These are phyloP conservation scores for Cafeteria roenbergensis DNA, from an alignment of 108 stramenopile genomes.

Conservation along the genomic window DNA sequence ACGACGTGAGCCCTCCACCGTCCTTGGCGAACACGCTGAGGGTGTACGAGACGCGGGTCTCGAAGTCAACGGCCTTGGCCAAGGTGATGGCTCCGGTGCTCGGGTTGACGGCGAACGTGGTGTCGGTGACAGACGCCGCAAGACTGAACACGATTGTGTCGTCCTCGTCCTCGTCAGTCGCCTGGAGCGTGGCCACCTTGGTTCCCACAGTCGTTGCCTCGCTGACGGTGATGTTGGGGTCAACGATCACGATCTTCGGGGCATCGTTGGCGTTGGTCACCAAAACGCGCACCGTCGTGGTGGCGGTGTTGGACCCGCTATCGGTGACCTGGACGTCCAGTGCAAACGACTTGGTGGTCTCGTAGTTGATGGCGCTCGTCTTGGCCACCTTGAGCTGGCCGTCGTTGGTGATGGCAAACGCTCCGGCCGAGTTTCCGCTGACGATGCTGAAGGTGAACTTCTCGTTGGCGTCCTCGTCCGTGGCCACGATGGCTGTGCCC, in stretches of 20 bases:
- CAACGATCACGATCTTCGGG: too few species aligned
- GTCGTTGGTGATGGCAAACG: background rate
- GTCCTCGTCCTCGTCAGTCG: constrained; percentile 7
- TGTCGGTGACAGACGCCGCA: too few species aligned
- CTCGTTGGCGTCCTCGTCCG: background rate
- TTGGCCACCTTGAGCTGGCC: background rate
- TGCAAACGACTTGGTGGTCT: background rate
- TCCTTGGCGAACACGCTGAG: constrained; percentile 1
- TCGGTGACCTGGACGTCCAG: constrained; percentile 6
- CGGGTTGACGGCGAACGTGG: background rate
- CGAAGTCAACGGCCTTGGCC: constrained; percentile 10
- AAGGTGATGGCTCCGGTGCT: background rate
- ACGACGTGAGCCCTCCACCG: background rate
- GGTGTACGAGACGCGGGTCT: background rate
- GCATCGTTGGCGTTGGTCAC: constrained; percentile 9
- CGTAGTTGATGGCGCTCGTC: constrained; percentile 3
- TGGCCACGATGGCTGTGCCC: background rate
- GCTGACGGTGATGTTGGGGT: too few species aligned
- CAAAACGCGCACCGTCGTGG: background rate
- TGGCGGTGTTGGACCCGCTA: background rate
- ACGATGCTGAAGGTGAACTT: background rate
- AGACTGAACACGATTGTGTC: background rate
- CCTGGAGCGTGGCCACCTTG: background rate
- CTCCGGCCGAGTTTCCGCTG: background rate
- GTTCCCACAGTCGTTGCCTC: too few species aligned